phyloP scores from a whole-genome alignment of 129 eudicot species.

The Flaveria bidentis region DNA sequence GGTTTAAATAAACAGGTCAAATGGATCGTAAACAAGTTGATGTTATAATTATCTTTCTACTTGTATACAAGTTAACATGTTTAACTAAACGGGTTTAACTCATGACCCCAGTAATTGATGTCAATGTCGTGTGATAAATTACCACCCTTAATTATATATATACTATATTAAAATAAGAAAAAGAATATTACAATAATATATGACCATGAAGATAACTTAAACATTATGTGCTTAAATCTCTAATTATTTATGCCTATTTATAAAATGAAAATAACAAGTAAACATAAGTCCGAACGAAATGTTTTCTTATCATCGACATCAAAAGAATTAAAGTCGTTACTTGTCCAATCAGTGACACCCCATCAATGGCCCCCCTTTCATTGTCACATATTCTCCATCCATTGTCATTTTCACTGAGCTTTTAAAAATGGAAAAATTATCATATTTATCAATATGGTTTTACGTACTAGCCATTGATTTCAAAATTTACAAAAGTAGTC shows the following conservation, averaged over 20 bases:
- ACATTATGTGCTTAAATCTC: not conserved
- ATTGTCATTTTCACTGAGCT: conserved; percentile 21
- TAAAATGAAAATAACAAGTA: not conserved
- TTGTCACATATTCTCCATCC: conserved; percentile 14
- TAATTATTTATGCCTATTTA: not conserved
- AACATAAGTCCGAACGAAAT: not conserved
- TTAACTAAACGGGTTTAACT: not conserved
- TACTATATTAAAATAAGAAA: not conserved
- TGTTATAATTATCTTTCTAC: no score
- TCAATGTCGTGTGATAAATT: no score
- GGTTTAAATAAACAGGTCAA: not conserved
- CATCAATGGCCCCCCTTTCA: conserved; percentile 21
- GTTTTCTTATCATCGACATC: conserved; percentile 3
- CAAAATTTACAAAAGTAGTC: no score
- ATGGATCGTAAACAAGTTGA: not conserved
- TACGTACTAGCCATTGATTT: no score
- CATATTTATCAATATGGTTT: no score
- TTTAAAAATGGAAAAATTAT: not conserved
- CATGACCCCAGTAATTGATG: not conserved
- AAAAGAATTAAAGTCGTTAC: not conserved
- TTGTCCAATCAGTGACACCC: conserved; percentile 28
- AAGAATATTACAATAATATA: not conserved
- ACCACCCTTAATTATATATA: not conserved
- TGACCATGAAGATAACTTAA: not conserved
- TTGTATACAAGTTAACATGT: not conserved